A percentile compares a stretch with the other conserved stretches of the same genome.
Evolutionary conservation across 352 stramenopile species (phyloP).

Genomic region (Globisporangium alternatum): DNA sequence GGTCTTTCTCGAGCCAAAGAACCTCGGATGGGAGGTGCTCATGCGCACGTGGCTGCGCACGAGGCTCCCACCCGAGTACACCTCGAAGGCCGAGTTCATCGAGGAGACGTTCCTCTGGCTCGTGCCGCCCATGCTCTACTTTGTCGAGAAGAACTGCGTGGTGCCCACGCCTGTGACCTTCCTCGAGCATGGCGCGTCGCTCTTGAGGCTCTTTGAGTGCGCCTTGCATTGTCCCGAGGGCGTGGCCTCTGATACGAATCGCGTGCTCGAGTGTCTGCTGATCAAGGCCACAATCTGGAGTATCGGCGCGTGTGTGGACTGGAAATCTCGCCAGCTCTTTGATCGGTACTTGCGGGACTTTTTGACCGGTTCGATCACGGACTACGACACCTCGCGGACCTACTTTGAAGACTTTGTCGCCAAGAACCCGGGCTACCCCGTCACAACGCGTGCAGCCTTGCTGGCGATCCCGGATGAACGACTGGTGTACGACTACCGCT

Average conservation of each 20-base stretch:
- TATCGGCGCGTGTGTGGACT: conserved; percentile 90
- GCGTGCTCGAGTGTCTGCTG: conserved; percentile 84
- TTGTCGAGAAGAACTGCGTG: conserved; percentile 88
- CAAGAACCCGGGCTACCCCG: conserved; percentile 79
- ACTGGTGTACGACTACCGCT: conserved; percentile 90
- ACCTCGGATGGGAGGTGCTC: conserved; percentile 89
- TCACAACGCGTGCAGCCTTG: conserved; percentile 27
- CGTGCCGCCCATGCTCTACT: conserved; percentile 89
- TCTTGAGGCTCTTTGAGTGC: conserved; percentile 82
- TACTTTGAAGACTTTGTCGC: conserved; percentile 82
- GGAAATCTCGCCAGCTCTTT: conserved; percentile 77
- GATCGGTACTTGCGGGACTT: conserved; percentile 83
- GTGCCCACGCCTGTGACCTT: conserved; percentile 87
- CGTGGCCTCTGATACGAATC: conserved; percentile 61
- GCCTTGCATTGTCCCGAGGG: conserved; percentile 59
- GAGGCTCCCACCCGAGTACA: conserved; percentile 36
- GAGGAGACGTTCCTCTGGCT: conserved; percentile 88
- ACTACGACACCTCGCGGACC: conserved; percentile 34
- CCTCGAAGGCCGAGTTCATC: conserved; percentile 39
- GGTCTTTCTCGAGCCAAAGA: conserved; percentile 92
- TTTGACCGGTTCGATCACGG: conserved; percentile 35
- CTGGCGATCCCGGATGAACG: conserved; percentile 57
- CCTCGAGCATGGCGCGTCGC: conserved; percentile 85
- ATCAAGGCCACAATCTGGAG: conserved; percentile 89
- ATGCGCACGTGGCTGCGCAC: conserved; percentile 85